These are phyloP conservation scores for Alopecurus myosuroides DNA, from an alignment of 176 grass and related monocot genomes.

Conservation along the genomic window DNA sequence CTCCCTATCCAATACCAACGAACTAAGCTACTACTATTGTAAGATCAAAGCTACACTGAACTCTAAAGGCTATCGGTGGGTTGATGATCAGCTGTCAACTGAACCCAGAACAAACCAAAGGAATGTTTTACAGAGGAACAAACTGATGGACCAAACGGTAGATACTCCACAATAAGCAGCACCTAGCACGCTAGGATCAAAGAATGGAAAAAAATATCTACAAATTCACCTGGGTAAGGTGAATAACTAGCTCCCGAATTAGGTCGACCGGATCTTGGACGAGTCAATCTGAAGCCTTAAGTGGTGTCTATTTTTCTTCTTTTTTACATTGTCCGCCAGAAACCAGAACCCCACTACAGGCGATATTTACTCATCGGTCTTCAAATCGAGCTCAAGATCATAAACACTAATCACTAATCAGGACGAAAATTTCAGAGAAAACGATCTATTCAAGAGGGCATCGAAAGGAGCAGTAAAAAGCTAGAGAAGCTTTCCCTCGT, in stretches of 20 bases:
- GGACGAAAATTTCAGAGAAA: background rate
- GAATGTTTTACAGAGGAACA: background rate
- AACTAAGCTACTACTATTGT: background rate
- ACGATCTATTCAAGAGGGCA: background rate
- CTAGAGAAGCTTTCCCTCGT: background rate
- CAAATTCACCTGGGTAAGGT: background rate
- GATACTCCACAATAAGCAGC: background rate
- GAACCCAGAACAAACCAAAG: background rate
- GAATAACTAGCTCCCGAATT: background rate
- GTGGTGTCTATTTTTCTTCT: background rate
- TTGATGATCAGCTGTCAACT: background rate
- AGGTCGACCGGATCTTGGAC: conserved; percentile 14
- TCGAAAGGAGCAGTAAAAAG: background rate
- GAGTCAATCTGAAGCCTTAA: background rate
- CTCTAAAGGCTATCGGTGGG: background rate
- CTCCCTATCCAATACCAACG: background rate
- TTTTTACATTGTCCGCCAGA: background rate
- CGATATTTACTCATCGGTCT: background rate
- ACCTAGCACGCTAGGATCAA: background rate
- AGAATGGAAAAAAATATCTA: background rate
- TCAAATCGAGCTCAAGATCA: background rate
- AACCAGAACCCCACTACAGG: background rate
- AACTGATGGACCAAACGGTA: background rate
- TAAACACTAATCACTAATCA: background rate
- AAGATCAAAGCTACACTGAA: background rate